Base-by-base conservation (phyloP, 2,329 filamentous ascomycete genomes). In the Fusarium sacchari region DNA sequence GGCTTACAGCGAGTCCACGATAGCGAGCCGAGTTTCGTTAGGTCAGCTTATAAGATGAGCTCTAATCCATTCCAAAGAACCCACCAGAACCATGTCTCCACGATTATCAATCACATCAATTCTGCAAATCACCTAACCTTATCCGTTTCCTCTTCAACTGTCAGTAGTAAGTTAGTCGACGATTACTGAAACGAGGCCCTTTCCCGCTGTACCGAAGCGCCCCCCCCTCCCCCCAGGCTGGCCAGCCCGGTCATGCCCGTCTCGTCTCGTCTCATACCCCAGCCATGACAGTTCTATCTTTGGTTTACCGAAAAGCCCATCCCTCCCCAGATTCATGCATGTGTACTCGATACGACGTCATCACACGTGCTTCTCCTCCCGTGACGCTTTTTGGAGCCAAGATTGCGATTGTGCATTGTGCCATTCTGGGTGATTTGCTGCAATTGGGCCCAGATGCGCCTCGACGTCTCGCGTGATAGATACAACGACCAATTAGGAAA, bases 21-120 rank as follows among this genome's bases (percentile, higher is more conserved):
- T 52, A 36, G 12, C 32, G 18, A 34, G 32, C 36, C 28, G 32
- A 52, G 32, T 13, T 13, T n/a, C 8, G n/a, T 52, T 49, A 50
- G 42, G 46, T 40, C 40, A 39, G 47, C 47, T 47, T 42, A 30
- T 52, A 52, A 69, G 58, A 58, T 39, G 52, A 57, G 50, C 40
- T 64, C 50, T 49, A 60, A 60, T 65, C 37, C 30, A 46, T 69
- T 62, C 55, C 32, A 55, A 20, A 64, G 69, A 71, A 71, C 26
- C 69, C 67, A 57, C 69, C 67, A 71, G 69, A 71, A 71, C 20
- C 36, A 37, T 36, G 43, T 63, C 47, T 62, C 57, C 56, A 52
- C 52, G 52, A 71, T 71, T 71, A 71, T 59, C 69, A 71, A 71
- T 71, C 69, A 71, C 50, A 42, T 37, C 37, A 53, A 37, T 39